A percentile compares a stretch with the other conserved stretches of the same genome.
Conservation (phyloP, 164 flowering plant genomes). For the Akebia trifoliata region DNA sequence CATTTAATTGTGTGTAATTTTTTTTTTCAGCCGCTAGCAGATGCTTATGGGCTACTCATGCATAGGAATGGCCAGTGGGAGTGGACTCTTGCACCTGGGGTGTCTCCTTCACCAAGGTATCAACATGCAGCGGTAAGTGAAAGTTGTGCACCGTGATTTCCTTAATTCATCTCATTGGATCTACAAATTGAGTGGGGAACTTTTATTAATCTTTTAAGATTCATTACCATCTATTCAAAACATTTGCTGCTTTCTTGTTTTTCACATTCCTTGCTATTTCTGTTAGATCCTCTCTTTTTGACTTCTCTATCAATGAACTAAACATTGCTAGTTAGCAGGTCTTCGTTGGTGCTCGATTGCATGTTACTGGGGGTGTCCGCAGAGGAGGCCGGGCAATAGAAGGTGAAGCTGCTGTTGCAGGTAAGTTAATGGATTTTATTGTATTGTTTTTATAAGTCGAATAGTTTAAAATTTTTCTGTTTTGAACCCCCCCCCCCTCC, state of each 20-base stretch:
- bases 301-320: constrained; percentile 1
- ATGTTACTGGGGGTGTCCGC: constrained; percentile 88
- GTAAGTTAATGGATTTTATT: constrained; percentile 28
- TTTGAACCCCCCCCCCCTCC: too few relatives aligned
- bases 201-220: neutral
- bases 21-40: constrained; percentile 74
- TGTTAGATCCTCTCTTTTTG: neutral
- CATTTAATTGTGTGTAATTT: constrained; percentile 7
- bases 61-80: constrained; percentile 99
- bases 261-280: neutral
- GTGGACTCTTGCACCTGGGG: constrained; percentile 99
- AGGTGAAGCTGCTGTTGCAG: constrained; percentile 88
- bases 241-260: neutral
- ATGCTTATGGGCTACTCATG: constrained; percentile 97
- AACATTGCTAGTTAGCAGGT: constrained; percentile 46
- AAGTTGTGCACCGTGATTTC: neutral
- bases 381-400: constrained; percentile 88
- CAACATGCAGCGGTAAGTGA: constrained; percentile 96
- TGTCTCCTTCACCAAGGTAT: constrained; percentile 93
- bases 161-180: constrained; percentile 4
- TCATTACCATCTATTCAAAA: neutral
- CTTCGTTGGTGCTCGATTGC: constrained; percentile 92
- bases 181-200: neutral
- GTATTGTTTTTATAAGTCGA: neutral
- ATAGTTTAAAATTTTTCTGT: neutral